A percentile compares a stretch with the other conserved stretches of the same genome.
These are phyloP conservation scores for Tympanopsis confertula DNA, from an alignment of 2,329 filamentous ascomycete species.

Conservation along the genomic window DNA sequence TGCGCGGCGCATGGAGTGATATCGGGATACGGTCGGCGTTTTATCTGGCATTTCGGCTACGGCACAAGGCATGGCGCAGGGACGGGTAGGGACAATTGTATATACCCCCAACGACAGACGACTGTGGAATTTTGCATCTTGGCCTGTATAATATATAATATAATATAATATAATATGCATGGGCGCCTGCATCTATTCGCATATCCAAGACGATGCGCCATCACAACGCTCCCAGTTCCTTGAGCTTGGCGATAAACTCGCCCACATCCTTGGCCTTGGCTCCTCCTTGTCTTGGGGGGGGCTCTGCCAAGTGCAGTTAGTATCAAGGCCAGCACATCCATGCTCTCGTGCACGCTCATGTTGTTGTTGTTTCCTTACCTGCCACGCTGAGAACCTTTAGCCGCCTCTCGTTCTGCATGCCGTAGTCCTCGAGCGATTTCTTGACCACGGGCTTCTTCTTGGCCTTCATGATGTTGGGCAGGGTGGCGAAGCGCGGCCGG, in stretches of 20 bases:
- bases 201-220: background rate
- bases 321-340: background rate
- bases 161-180: no score
- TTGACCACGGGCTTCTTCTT: constrained; percentile 99
- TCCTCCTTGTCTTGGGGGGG: constrained; percentile 75
- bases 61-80: no score
- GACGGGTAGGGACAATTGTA: no score
- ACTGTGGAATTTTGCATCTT: no score
- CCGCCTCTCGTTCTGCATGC: constrained; percentile 61
- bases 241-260: constrained; percentile 83
- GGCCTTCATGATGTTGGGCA: constrained; percentile 99
- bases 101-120: no score
- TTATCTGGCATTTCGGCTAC: no score
- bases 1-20: constrained; percentile 10
- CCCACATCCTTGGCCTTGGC: constrained; percentile 97
- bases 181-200: no score
- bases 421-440: constrained; percentile 74
- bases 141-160: no score
- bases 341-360: background rate
- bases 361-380: constrained; percentile 55
- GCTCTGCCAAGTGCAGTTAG: constrained; percentile 45
- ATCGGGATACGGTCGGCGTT: background rate
- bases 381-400: constrained; percentile 85
- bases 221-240: constrained; percentile 86
- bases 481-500: constrained; percentile 82